These are phyloP conservation scores for Avena insularis DNA, from an alignment of 176 grass and related monocot species.

Conservation along the genomic window DNA sequence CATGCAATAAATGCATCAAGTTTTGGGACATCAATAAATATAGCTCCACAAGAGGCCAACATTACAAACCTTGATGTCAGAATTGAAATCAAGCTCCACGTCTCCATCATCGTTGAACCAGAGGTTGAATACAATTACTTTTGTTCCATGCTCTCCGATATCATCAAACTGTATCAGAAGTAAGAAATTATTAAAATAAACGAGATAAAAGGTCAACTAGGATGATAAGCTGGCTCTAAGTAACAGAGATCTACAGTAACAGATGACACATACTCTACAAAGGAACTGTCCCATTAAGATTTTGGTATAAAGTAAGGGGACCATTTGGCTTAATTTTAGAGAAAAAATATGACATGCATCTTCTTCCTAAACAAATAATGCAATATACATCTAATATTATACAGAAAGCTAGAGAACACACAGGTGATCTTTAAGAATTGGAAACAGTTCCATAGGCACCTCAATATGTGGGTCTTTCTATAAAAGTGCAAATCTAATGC, in stretches of 20 bases:
- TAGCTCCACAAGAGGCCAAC: conserved; percentile 30
- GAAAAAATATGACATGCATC: conserved; percentile 21
- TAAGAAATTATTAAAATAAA: conserved; percentile 37
- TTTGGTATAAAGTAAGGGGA: conserved; percentile 18
- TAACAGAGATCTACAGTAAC: conserved; percentile 17
- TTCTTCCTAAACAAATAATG: conserved; percentile 12
- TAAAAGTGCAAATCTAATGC: neutral
- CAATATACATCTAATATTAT: neutral
- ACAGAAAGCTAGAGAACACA: conserved; percentile 33
- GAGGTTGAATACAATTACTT: conserved; percentile 91
- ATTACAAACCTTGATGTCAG: conserved; percentile 72
- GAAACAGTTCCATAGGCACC: neutral
- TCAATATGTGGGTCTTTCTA: conserved; percentile 1
- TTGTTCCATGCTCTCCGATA: conserved; percentile 89
- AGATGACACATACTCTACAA: conserved; percentile 27
- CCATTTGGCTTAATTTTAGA: conserved; percentile 15
- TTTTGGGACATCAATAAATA: conserved; percentile 30
- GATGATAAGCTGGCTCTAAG: conserved; percentile 28
- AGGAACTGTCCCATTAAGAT: neutral
- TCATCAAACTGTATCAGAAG: conserved; percentile 75
- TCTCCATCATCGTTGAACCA: conserved; percentile 97
- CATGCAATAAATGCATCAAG: conserved; percentile 26
- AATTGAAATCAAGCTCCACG: conserved; percentile 94
- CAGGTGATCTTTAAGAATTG: conserved; percentile 1
- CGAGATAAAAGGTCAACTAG: neutral